A percentile compares a stretch with the other conserved stretches of the same genome.
Conservation (phyloP, 345 rosid species). For the Draba incana region DNA sequence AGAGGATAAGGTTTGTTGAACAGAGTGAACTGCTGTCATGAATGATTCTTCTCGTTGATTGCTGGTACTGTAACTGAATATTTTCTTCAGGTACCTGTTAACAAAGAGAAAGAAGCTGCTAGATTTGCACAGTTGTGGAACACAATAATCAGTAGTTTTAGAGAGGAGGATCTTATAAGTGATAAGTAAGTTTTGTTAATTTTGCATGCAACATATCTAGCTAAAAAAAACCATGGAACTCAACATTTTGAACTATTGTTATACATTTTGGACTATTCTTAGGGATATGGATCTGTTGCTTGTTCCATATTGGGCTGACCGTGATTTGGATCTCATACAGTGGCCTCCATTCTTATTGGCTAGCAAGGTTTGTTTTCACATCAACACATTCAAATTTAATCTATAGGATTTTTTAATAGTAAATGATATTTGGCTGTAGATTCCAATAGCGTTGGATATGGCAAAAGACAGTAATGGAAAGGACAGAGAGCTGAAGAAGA, state of each 20-base stretch:
- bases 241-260: constrained; percentile 1
- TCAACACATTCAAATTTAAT: constrained; percentile 13
- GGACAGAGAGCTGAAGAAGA: constrained; percentile 86
- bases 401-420: constrained; percentile 17
- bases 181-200: constrained; percentile 51
- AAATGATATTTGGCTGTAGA: constrained; percentile 48
- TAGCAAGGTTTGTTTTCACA: constrained; percentile 74
- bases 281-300: constrained; percentile 98
- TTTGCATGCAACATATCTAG: constrained; percentile 30
- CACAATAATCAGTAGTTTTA: constrained; percentile 88
- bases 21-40: constrained; percentile 9
- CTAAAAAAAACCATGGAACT: constrained; percentile 10
- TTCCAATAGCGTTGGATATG: constrained; percentile 98
- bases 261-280: constrained; percentile 35
- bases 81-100: constrained; percentile 53
- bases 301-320: constrained; percentile 99
- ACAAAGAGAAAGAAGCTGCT: constrained; percentile 81
- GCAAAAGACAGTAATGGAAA: constrained; percentile 96
- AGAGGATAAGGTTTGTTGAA: constrained; percentile 48
- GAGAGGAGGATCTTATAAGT: constrained; percentile 96
- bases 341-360: constrained; percentile 99
- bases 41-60: constrained; percentile 24
- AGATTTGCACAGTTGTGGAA: constrained; percentile 99
- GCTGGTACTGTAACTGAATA: neutral
- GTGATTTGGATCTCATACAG: constrained; percentile 80